Evolutionary conservation across 805 yeast species (phyloP).

Genomic region (Candida fluviatilis): DNA sequence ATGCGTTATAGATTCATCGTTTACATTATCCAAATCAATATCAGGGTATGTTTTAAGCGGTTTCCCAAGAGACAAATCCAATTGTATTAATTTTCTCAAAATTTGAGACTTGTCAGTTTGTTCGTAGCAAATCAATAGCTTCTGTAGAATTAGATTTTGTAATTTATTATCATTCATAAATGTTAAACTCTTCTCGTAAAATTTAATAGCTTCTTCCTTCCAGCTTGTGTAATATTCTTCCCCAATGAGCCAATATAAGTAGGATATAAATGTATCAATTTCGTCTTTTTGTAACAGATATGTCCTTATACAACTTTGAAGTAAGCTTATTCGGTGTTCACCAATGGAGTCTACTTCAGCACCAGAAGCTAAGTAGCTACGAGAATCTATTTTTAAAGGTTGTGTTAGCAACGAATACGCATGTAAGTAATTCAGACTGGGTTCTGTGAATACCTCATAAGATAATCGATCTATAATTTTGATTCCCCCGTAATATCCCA

Average conservation of each 20-base stretch:
- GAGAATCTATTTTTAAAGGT: not conserved
- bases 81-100: slow-evolving; percentile 6
- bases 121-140: slow-evolving; percentile 1
- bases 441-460: slow-evolving; percentile 24
- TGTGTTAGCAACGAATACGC: slow-evolving; percentile 13
- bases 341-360: slow-evolving; percentile 22
- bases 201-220: not conserved
- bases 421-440: slow-evolving; percentile 24
- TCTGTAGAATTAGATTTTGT: not conserved
- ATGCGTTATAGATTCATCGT: slow-evolving; percentile 1
- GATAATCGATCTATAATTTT: slow-evolving; percentile 17
- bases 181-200: slow-evolving; percentile 3
- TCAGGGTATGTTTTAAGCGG: not conserved
- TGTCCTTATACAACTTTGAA: slow-evolving; percentile 26
- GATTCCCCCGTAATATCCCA: slow-evolving; percentile 31
- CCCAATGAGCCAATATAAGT: slow-evolving; percentile 48
- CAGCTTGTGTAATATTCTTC: slow-evolving; percentile 33
- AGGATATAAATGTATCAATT: slow-evolving; percentile 11
- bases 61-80: slow-evolving; percentile 2
- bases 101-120: not conserved
- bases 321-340: slow-evolving; percentile 24
- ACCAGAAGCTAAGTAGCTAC: not conserved
- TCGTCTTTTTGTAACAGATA: slow-evolving; percentile 2
- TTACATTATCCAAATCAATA: not conserved
- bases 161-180: not conserved